Conservation (phyloP, 192 early-diverging fungal genomes). For the Coemansia sp. region DNA sequence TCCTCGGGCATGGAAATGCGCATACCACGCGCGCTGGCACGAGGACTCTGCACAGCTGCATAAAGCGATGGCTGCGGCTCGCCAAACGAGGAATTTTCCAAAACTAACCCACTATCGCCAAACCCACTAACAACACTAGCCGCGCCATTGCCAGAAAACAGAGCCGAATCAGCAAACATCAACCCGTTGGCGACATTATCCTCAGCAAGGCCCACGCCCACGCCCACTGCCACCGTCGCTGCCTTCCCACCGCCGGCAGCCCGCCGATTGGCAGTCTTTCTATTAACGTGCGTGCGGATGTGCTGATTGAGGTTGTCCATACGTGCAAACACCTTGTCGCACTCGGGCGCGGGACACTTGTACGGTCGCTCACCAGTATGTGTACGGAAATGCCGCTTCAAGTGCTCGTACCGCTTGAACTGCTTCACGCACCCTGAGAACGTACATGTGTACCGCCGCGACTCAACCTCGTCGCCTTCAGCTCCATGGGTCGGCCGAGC, state of each 20-base stretch:
- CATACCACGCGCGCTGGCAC: constrained; percentile 13
- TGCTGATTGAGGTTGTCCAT: constrained; percentile 75
- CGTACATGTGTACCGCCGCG: constrained; percentile 42
- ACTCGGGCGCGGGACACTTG: constrained; percentile 65
- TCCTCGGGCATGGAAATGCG: constrained; percentile 30
- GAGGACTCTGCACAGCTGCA: neutral
- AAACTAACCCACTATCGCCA: neutral
- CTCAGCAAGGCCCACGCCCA: neutral
- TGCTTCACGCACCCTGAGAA: constrained; percentile 62
- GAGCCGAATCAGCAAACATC: neutral
- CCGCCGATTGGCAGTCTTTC: constrained; percentile 35
- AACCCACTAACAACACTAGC: neutral
- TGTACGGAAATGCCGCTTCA: constrained; percentile 73
- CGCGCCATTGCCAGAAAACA: constrained; percentile 1
- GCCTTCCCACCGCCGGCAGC: neutral
- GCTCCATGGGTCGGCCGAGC: neutral
- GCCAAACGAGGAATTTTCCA: neutral
- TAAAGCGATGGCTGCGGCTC: neutral
- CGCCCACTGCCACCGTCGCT: neutral
- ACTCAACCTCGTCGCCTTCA: constrained; percentile 16
- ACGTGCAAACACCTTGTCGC: constrained; percentile 75
- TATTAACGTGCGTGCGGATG: constrained; percentile 59
- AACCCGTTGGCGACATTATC: neutral
- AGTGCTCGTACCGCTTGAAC: constrained; percentile 76
- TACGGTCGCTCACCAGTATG: constrained; percentile 82